A percentile compares a stretch with the other conserved stretches of the same genome.
Evolutionary conservation across 176 grass and related monocot genomes (phyloP).

Genomic region (Chloris gayana): DNA sequence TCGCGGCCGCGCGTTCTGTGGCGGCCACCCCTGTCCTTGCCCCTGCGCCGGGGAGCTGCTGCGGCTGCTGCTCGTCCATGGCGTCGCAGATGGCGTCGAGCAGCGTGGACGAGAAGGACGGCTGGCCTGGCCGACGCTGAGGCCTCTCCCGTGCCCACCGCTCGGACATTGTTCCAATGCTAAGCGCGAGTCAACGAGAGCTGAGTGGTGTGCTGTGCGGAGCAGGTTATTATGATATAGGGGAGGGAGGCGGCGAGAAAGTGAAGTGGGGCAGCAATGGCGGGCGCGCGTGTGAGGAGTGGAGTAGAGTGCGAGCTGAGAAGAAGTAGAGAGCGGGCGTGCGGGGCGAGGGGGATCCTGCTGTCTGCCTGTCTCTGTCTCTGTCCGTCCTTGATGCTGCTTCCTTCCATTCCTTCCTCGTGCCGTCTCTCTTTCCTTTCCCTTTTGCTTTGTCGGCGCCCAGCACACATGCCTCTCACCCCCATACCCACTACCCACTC

Average conservation of each 20-base stretch:
- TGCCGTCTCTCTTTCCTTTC: constrained; percentile 32
- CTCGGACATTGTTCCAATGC: constrained; percentile 10
- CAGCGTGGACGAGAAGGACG: constrained; percentile 91
- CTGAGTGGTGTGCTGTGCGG: constrained; percentile 12
- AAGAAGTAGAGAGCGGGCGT: constrained; percentile 31
- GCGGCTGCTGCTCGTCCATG: constrained; percentile 81
- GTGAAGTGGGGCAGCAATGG: constrained; percentile 27
- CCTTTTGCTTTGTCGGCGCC: constrained; percentile 47
- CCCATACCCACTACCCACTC: not conserved
- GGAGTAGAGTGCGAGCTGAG: not conserved
- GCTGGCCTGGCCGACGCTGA: constrained; percentile 47
- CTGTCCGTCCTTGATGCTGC: not conserved
- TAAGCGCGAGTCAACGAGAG: not conserved
- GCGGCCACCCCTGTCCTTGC: not conserved
- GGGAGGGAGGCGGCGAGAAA: constrained; percentile 24
- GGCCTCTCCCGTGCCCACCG: constrained; percentile 38
- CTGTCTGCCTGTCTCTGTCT: constrained; percentile 18
- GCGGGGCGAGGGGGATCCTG: constrained; percentile 43
- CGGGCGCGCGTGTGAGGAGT: constrained; percentile 40
- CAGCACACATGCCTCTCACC: not conserved
- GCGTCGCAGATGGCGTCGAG: constrained; percentile 93
- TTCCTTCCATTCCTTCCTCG: constrained; percentile 25
- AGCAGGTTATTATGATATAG: constrained; percentile 40
- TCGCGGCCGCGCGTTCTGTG: not conserved
- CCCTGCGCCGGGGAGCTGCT: constrained; percentile 32